phyloP scores from a whole-genome alignment of 1,284 basidiomycete genomes.

The Fistulinella staudtii region DNA sequence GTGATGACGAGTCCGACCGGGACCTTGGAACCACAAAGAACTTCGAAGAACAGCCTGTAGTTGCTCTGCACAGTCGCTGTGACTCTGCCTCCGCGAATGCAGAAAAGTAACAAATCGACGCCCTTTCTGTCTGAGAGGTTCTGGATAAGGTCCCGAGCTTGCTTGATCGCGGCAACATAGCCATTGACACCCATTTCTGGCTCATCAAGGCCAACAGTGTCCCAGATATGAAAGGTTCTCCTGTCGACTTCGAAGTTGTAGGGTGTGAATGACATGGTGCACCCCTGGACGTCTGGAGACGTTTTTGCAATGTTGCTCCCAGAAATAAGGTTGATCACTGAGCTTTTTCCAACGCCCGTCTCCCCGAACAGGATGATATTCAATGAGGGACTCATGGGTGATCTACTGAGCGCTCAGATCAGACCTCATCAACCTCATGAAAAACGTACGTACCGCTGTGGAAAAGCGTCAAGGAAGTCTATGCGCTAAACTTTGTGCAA shows the following conservation, averaged over 20 bases:
- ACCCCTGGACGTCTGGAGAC: constrained; percentile 26
- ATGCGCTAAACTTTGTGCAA: no score
- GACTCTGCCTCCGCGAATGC: constrained; percentile 36
- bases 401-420: not conserved
- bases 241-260: constrained; percentile 21
- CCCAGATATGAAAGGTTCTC: constrained; percentile 31
- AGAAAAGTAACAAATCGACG: constrained; percentile 38
- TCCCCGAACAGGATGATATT: constrained; percentile 35
- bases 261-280: constrained; percentile 27
- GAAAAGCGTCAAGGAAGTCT: not conserved
- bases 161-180: constrained; percentile 32
- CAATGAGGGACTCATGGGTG: constrained; percentile 9
- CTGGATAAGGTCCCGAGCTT: constrained; percentile 35
- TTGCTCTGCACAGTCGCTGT: constrained; percentile 33
- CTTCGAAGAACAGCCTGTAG: constrained; percentile 36
- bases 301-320: constrained; percentile 21
- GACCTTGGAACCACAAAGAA: constrained; percentile 32
- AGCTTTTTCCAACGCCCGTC: constrained; percentile 32
- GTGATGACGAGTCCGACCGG: constrained; percentile 39
- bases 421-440: constrained; percentile 1
- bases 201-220: constrained; percentile 40
- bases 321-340: constrained; percentile 33
- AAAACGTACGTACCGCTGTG: constrained; percentile 11
- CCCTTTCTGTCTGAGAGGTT: constrained; percentile 28
- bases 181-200: constrained; percentile 25